Percentiles rank a stretch among this genome's conserved stretches.
Evolutionary conservation across 2,329 filamentous ascomycete species (phyloP).

Genomic region (Teratosphaeria destructans): DNA sequence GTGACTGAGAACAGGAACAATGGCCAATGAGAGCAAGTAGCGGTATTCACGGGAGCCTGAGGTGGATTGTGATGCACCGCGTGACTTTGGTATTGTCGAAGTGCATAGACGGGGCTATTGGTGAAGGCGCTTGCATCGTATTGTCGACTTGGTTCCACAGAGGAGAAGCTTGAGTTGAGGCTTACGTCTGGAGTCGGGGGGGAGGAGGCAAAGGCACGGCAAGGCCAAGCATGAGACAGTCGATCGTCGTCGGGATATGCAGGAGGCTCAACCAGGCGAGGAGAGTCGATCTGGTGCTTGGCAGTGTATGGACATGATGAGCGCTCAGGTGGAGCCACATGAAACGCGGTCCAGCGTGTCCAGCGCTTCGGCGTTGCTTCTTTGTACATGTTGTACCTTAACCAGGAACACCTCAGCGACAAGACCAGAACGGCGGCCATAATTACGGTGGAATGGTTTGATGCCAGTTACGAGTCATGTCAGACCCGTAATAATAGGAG

Average conservation of each 20-base stretch:
- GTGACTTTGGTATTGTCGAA: not conserved
- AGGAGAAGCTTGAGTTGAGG: not conserved
- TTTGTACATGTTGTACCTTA: not conserved
- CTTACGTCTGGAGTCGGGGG: not conserved
- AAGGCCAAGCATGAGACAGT: not conserved
- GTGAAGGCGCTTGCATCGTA: not conserved
- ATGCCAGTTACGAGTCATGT: no score
- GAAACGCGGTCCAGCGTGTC: not conserved
- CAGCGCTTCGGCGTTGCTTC: not conserved
- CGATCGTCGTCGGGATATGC: not conserved
- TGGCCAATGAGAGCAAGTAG: not conserved
- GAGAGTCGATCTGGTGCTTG: not conserved
- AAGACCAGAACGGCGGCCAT: not conserved
- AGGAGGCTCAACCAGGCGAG: not conserved
- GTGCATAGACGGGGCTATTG: not conserved
- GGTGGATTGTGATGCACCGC: not conserved
- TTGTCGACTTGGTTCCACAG: not conserved
- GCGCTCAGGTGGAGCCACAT: not conserved
- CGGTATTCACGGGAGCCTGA: not conserved
- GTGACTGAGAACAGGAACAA: not conserved
- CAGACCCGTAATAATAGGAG: not conserved
- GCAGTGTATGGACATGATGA: not conserved
- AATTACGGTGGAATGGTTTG: not conserved
- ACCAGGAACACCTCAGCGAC: not conserved
- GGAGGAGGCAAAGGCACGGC: not conserved